These are phyloP conservation scores for Solanum tarapatanum DNA, from an alignment of 257 asterid species.

Conservation along the genomic window DNA sequence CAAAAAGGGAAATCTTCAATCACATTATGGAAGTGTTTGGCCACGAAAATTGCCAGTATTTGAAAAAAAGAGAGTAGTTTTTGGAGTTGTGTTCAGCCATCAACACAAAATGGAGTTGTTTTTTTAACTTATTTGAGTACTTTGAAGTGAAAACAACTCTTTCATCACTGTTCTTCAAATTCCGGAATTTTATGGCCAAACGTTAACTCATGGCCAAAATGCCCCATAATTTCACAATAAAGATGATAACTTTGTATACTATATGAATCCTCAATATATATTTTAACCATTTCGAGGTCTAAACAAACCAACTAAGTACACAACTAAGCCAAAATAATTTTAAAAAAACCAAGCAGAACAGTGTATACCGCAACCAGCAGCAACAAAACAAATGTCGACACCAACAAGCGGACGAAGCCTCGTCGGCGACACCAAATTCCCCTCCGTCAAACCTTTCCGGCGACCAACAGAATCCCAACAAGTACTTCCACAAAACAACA, in stretches of 20 bases:
- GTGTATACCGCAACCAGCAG: conserved; percentile 73
- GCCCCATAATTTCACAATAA: background rate
- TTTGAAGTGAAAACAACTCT: background rate
- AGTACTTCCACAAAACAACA: conserved; percentile 82
- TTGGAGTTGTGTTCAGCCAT: background rate
- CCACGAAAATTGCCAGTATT: background rate
- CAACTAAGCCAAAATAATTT: background rate
- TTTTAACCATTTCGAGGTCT: background rate
- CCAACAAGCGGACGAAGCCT: conserved; percentile 80
- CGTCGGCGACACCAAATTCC: conserved; percentile 71
- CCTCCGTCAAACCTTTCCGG: conserved; percentile 46
- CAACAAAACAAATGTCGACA: conserved; percentile 66
- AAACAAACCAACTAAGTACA: background rate
- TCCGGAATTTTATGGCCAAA: background rate
- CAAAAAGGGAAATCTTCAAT: background rate
- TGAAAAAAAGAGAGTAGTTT: background rate
- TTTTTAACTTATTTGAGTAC: background rate
- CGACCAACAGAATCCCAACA: conserved; percentile 91
- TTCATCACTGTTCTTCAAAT: background rate
- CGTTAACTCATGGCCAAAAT: background rate
- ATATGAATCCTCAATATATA: background rate
- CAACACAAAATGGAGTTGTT: background rate
- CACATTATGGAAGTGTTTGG: background rate
- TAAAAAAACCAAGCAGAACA: background rate
- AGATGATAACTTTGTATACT: background rate